These are phyloP conservation scores for Tinospora cordifolia DNA, from an alignment of 164 flowering plant species.

Conservation along the genomic window DNA sequence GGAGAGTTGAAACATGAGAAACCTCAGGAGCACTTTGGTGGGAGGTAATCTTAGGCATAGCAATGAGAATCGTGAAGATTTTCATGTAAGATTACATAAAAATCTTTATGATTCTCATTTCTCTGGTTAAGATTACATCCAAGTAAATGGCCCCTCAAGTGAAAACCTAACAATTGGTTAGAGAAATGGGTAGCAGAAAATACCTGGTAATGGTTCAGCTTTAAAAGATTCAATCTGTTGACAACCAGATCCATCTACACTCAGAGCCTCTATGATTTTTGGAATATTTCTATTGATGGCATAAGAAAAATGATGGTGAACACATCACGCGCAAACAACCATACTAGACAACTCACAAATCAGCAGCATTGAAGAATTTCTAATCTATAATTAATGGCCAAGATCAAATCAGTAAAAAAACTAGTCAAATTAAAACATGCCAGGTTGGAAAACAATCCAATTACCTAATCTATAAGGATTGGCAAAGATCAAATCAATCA, in stretches of 20 bases:
- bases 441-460: no score
- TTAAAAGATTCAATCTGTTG: constrained; percentile 61
- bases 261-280: constrained; percentile 66
- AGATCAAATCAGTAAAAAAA: not conserved
- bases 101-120: no score
- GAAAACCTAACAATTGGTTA: no score
- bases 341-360: not conserved
- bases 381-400: not conserved
- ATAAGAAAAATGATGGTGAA: not conserved
- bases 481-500: no score
- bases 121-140: no score
- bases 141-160: no score
- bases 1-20: not conserved
- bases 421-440: not conserved
- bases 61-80: no score
- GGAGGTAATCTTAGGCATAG: no score
- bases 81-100: no score
- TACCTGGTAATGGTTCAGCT: constrained; percentile 55
- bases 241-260: constrained; percentile 70
- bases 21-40: no score
- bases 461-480: no score
- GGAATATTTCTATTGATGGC: constrained; percentile 50
- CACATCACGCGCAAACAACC: not conserved
- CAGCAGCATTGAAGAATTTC: not conserved
- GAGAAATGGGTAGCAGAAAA: not conserved